These are phyloP conservation scores for Pichia nakasei DNA, from an alignment of 805 yeast genomes.

Conservation along the genomic window DNA sequence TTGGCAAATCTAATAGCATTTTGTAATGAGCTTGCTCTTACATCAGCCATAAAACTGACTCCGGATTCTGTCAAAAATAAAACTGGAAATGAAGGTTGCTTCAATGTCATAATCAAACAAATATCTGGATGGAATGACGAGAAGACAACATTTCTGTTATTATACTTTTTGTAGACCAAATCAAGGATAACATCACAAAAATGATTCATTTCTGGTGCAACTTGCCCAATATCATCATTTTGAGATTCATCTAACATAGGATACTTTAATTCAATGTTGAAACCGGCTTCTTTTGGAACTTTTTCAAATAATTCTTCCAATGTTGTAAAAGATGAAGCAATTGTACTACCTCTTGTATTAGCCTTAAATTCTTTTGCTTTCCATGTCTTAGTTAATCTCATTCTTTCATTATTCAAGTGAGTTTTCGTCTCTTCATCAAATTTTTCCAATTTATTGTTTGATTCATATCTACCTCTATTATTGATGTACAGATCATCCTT, in stretches of 20 bases:
- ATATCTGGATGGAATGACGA: slow-evolving; percentile 94
- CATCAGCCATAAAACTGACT: slow-evolving; percentile 76
- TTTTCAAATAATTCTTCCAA: slow-evolving; percentile 75
- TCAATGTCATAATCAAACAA: slow-evolving; percentile 74
- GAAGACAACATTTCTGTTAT: slow-evolving; percentile 79
- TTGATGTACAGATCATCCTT: slow-evolving; percentile 26
- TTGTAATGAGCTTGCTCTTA: slow-evolving; percentile 79
- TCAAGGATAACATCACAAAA: slow-evolving; percentile 85
- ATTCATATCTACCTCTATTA: slow-evolving; percentile 27
- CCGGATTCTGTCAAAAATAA: slow-evolving; percentile 87
- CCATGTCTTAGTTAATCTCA: slow-evolving; percentile 84
- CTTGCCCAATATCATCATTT: slow-evolving; percentile 77
- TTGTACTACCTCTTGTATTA: slow-evolving; percentile 79
- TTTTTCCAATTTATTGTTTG: slow-evolving; percentile 12
- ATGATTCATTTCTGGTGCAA: slow-evolving; percentile 72
- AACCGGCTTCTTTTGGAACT: slow-evolving; percentile 77
- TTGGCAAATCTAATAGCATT: slow-evolving; percentile 86
- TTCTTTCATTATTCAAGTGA: slow-evolving; percentile 41
- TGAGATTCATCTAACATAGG: slow-evolving; percentile 94
- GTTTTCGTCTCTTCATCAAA: slow-evolving; percentile 29
- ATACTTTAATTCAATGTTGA: slow-evolving; percentile 89
- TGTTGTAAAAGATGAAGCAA: slow-evolving; percentile 89
- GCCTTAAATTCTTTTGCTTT: slow-evolving; percentile 84
- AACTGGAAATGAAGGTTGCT: slow-evolving; percentile 91
- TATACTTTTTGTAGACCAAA: slow-evolving; percentile 66